Conservation (phyloP, 805 yeast genomes). For the Peterozyma xylosa region DNA sequence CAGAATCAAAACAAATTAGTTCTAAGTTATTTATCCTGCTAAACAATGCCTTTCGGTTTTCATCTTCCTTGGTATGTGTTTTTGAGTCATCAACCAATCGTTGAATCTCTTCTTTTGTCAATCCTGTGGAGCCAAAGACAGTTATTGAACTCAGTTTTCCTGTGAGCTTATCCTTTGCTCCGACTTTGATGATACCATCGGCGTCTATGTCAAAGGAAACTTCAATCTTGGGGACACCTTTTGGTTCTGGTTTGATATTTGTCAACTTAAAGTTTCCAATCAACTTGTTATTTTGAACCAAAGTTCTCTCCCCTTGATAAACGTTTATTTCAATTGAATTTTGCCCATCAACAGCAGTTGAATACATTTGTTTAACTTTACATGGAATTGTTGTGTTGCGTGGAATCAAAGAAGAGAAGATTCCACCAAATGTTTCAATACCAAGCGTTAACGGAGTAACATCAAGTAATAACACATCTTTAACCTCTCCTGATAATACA, state of each 20-base stretch:
- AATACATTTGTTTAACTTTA: slow-evolving; percentile 86
- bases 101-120: slow-evolving; percentile 84
- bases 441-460: slow-evolving; percentile 87
- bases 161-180: slow-evolving; percentile 89
- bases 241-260: slow-evolving; percentile 86
- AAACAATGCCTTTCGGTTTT: slow-evolving; percentile 76
- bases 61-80: slow-evolving; percentile 80
- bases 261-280: slow-evolving; percentile 90
- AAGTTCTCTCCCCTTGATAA: slow-evolving; percentile 96
- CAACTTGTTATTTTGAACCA: slow-evolving; percentile 90
- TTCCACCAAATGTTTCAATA: slow-evolving; percentile 96
- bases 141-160: slow-evolving; percentile 93
- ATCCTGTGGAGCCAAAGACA: slow-evolving; percentile 93
- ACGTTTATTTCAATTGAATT: slow-evolving; percentile 92
- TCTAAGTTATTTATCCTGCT: slow-evolving; percentile 67
- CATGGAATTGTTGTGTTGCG: slow-evolving; percentile 94
- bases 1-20: slow-evolving; percentile 25
- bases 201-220: slow-evolving; percentile 94
- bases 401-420: slow-evolving; percentile 80
- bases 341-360: slow-evolving; percentile 94
- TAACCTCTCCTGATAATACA: slow-evolving; percentile 89
- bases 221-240: slow-evolving; percentile 86
- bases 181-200: slow-evolving; percentile 93
- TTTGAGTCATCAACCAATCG: slow-evolving; percentile 89
- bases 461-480: slow-evolving; percentile 83